Conservation (phyloP, 164 flowering plant species). For the Taxillus chinensis region DNA sequence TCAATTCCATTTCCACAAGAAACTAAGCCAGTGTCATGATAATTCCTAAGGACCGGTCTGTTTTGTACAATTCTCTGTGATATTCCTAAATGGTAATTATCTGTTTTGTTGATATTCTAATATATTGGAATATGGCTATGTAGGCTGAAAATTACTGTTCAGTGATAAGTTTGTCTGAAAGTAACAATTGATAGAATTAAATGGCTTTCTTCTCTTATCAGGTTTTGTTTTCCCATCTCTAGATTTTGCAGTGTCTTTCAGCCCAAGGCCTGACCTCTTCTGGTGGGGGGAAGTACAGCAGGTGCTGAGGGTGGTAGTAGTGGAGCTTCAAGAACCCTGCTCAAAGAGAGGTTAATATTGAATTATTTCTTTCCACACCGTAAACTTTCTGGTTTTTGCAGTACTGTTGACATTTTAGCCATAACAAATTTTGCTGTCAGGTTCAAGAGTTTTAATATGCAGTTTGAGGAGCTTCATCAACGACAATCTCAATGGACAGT, state of each 20-base stretch:
- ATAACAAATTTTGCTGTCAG: slow-evolving; percentile 13
- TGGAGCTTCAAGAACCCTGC: slow-evolving; percentile 6
- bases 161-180: too few relatives aligned
- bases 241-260: slow-evolving; percentile 5
- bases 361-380: neutral
- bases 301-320: slow-evolving; percentile 2
- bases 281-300: neutral
- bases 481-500: slow-evolving; percentile 59
- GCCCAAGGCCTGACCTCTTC: slow-evolving; percentile 5
- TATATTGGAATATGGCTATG: too few relatives aligned
- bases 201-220: neutral
- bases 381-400: neutral
- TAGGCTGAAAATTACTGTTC: too few relatives aligned
- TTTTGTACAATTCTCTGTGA: too few relatives aligned
- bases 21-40: too few relatives aligned
- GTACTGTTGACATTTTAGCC: neutral
- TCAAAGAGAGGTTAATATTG: neutral
- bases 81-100: too few relatives aligned
- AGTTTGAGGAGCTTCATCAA: slow-evolving; percentile 57
- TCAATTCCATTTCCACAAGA: too few relatives aligned
- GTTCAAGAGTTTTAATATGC: slow-evolving; percentile 45
- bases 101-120: too few relatives aligned
- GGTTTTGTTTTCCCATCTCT: neutral
- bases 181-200: neutral
- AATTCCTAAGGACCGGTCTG: too few relatives aligned